Base-by-base conservation (phyloP, 2,329 filamentous ascomycete genomes). In the Beauveria scarabaeidicola region DNA sequence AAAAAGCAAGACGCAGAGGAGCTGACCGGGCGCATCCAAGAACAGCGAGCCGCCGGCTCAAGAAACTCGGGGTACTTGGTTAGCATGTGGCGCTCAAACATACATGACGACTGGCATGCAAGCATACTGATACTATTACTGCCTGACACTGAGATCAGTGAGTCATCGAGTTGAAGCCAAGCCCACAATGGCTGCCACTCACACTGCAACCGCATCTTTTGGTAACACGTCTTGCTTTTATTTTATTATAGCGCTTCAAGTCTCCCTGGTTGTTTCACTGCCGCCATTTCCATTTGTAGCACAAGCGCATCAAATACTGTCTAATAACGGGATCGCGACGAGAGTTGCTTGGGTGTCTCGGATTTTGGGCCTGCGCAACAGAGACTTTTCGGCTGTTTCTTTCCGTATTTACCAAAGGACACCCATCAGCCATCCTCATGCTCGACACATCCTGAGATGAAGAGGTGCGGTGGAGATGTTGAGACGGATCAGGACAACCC, bases 111-210 rank as follows among this genome's bases (percentile, higher is more conserved):
- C 11, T 52, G 55, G 47, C 38, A 58, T 58, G 36, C 38, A 29
- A 29, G 29, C 29, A 29, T 29, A 29, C 29, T 29, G 29, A 29
- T 29, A 29, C 10, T 10, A 29, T 29, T 29, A 2, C 27, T 5
- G 15, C 25, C 23, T 43, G 54, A 57, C 21, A 41, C 32, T 43
- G 44, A 57, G 17, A 48, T 23, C 48, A 51, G n/a, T 57, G 56
- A 52, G 48, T 52, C 56, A 52, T 40, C 40, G 44, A 36, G 47
- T 32, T 23, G 23, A 19, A 52, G 38, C 7, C n/a, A 52, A 51
- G 56, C 38, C 56, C 56, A 58, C 56, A 52, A 46, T 52, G 47
- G 47, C 47, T 58, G 47, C 56, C 44, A 52, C 56, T 58, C 46
- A n/a, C 56, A 9, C 38, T 52, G 36, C 17, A 51, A 50, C 38